Evolutionary conservation across 1,284 basidiomycete species (phyloP).

Genomic region (Papiliotrema terrestris): DNA sequence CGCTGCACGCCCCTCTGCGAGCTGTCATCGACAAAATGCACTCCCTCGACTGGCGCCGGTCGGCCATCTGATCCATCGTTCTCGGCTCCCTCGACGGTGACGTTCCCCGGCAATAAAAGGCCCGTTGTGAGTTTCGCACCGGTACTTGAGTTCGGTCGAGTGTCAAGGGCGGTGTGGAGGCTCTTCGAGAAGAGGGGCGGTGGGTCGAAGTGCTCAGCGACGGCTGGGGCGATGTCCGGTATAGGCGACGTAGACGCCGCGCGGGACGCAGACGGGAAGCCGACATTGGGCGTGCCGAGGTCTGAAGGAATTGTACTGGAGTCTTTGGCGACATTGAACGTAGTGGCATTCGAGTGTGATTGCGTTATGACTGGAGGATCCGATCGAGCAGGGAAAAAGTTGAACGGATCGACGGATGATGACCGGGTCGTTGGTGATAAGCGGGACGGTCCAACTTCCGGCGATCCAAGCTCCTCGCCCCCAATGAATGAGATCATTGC

Average conservation of each 20-base stretch:
- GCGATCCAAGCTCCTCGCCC: background rate
- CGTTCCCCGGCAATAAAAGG: slow-evolving; percentile 33
- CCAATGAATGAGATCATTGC: background rate
- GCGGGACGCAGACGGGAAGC: no score
- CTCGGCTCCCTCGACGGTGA: slow-evolving; percentile 14
- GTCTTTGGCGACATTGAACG: no score
- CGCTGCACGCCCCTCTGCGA: slow-evolving; percentile 26
- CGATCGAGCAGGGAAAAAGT: background rate
- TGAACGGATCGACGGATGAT: background rate
- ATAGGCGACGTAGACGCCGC: background rate
- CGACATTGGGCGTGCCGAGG: no score
- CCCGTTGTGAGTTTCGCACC: background rate
- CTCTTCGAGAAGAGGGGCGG: slow-evolving; percentile 25
- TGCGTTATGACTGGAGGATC: background rate
- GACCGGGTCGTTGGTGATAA: background rate
- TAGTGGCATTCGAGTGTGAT: background rate
- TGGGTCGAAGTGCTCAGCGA: slow-evolving; percentile 29
- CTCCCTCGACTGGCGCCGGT: background rate
- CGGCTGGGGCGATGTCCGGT: slow-evolving; percentile 9
- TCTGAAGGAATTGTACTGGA: no score
- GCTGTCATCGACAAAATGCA: slow-evolving; percentile 2
- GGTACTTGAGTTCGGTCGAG: background rate
- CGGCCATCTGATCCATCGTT: background rate
- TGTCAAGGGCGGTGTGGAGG: background rate
- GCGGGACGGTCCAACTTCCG: background rate